Evolutionary conservation across 2,329 filamentous ascomycete species (phyloP).

Genomic region (Podosphaera aphanis): DNA sequence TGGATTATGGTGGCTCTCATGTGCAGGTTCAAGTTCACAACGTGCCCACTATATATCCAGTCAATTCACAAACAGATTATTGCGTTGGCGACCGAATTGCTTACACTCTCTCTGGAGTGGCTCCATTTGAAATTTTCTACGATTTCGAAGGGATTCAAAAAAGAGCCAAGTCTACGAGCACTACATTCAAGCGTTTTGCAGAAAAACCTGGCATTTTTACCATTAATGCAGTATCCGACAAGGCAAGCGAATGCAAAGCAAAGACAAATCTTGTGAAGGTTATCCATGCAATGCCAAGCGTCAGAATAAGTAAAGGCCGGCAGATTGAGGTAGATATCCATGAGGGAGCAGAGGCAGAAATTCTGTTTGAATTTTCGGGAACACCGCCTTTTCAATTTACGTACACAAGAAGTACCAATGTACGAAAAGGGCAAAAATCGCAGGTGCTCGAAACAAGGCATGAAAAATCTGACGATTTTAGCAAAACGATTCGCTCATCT

Average conservation of each 20-base stretch:
- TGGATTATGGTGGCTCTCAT: slow-evolving; percentile 44
- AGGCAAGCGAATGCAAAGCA: slow-evolving; percentile 68
- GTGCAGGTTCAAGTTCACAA: slow-evolving; percentile 87
- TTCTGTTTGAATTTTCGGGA: slow-evolving; percentile 86
- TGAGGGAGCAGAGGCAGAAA: slow-evolving; percentile 82
- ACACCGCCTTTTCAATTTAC: slow-evolving; percentile 95
- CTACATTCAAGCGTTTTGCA: slow-evolving; percentile 77
- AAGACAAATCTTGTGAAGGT: slow-evolving; percentile 53
- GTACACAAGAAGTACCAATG: slow-evolving; percentile 77
- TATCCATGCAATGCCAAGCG: slow-evolving; percentile 81
- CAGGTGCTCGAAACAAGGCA: slow-evolving; percentile 76
- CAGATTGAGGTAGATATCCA: slow-evolving; percentile 77
- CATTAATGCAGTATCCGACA: slow-evolving; percentile 71
- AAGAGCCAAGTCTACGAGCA: slow-evolving; percentile 57
- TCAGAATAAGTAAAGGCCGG: slow-evolving; percentile 66
- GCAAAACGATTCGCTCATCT: slow-evolving; percentile 59
- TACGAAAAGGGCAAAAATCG: slow-evolving; percentile 49
- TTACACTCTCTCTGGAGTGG: slow-evolving; percentile 72
- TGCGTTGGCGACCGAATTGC: slow-evolving; percentile 89
- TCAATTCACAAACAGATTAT: slow-evolving; percentile 68
- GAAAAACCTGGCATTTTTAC: slow-evolving; percentile 75
- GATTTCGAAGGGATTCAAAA: slow-evolving; percentile 58
- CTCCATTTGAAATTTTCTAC: slow-evolving; percentile 85
- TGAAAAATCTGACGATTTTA: slow-evolving; percentile 61
- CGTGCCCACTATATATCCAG: slow-evolving; percentile 68